A percentile compares a stretch with the other conserved stretches of the same genome.
These are phyloP conservation scores for Phytophthora kernoviae DNA, from an alignment of 352 stramenopile species.

Conservation along the genomic window DNA sequence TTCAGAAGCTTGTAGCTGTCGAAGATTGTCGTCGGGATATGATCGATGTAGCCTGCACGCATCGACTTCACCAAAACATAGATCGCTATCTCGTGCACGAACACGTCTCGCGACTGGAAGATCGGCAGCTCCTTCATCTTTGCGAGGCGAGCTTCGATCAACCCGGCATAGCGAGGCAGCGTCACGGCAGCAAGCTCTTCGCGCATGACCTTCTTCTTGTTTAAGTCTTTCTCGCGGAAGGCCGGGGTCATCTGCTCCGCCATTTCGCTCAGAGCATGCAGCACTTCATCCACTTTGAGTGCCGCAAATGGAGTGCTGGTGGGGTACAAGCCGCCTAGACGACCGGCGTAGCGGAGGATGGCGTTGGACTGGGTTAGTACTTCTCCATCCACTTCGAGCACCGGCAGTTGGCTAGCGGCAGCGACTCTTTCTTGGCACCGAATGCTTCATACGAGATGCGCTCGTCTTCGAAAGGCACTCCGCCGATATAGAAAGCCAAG, in stretches of 20 bases:
- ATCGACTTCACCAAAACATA: slow-evolving; percentile 38
- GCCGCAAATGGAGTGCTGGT: slow-evolving; percentile 39
- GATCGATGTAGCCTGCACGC: slow-evolving; percentile 38
- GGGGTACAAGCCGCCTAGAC: slow-evolving; percentile 59
- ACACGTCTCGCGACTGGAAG: slow-evolving; percentile 38
- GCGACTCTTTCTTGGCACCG: slow-evolving; percentile 24
- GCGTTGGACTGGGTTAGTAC: slow-evolving; percentile 62
- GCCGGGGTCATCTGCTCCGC: slow-evolving; percentile 33
- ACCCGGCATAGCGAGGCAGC: slow-evolving; percentile 33
- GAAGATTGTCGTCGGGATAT: slow-evolving; percentile 40
- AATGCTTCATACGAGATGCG: slow-evolving; percentile 37
- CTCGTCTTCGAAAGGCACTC: slow-evolving; percentile 64
- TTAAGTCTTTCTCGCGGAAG: slow-evolving; percentile 37
- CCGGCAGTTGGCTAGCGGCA: slow-evolving; percentile 47
- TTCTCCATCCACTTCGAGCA: slow-evolving; percentile 57
- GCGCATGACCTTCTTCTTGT: slow-evolving; percentile 43
- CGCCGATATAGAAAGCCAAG: slow-evolving; percentile 62
- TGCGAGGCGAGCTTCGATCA: slow-evolving; percentile 38
- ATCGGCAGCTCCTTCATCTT: slow-evolving; percentile 41
- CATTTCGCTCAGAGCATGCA: slow-evolving; percentile 45
- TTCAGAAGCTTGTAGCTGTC: slow-evolving; percentile 42
- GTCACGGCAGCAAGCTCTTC: slow-evolving; percentile 36
- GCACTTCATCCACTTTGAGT: slow-evolving; percentile 62
- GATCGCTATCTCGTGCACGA: slow-evolving; percentile 45
- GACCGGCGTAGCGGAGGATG: slow-evolving; percentile 75